A percentile compares a stretch with the other conserved stretches of the same genome.
Evolutionary conservation across 495 filamentous ascomycete genomes (phyloP).

Genomic region (Aspergillus biplanus): DNA sequence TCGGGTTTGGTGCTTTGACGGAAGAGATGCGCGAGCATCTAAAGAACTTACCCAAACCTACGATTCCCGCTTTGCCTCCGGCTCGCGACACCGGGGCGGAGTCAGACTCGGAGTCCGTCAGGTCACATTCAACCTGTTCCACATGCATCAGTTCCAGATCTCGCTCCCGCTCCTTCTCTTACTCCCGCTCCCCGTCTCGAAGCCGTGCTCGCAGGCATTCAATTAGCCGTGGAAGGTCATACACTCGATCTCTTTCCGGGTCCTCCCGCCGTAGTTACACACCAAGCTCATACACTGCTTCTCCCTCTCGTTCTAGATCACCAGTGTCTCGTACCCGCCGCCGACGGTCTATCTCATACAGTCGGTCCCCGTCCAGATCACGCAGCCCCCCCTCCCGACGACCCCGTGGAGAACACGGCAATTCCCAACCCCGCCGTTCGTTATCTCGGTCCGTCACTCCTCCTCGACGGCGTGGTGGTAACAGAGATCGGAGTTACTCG

Average conservation of each 20-base stretch:
- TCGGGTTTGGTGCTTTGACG: constrained; percentile 91
- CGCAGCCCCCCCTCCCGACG: constrained; percentile 35
- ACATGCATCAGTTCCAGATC: constrained; percentile 41
- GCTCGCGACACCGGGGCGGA: constrained; percentile 55
- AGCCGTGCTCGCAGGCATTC: constrained; percentile 34
- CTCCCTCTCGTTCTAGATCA: constrained; percentile 43
- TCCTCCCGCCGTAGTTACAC: constrained; percentile 43
- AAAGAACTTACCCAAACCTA: constrained; percentile 81
- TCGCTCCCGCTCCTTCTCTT: constrained; percentile 44
- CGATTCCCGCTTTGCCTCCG: constrained; percentile 66
- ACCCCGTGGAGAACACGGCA: constrained; percentile 31
- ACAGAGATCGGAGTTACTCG: constrained; percentile 36
- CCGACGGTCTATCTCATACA: constrained; percentile 38
- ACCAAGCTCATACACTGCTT: constrained; percentile 37
- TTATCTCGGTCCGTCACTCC: constrained; percentile 41
- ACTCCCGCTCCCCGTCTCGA: constrained; percentile 43
- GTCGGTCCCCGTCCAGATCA: constrained; percentile 34
- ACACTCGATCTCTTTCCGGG: constrained; percentile 42
- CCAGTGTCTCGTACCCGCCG: constrained; percentile 29
- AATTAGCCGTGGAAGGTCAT: constrained; percentile 37
- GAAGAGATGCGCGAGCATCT: constrained; percentile 93
- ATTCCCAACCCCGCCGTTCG: constrained; percentile 39
- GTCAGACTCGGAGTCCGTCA: constrained; percentile 59
- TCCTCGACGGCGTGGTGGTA: constrained; percentile 29
- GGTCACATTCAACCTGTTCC: constrained; percentile 58